These are phyloP conservation scores for Adansonia digitata DNA, from an alignment of 345 rosid species.

Conservation along the genomic window DNA sequence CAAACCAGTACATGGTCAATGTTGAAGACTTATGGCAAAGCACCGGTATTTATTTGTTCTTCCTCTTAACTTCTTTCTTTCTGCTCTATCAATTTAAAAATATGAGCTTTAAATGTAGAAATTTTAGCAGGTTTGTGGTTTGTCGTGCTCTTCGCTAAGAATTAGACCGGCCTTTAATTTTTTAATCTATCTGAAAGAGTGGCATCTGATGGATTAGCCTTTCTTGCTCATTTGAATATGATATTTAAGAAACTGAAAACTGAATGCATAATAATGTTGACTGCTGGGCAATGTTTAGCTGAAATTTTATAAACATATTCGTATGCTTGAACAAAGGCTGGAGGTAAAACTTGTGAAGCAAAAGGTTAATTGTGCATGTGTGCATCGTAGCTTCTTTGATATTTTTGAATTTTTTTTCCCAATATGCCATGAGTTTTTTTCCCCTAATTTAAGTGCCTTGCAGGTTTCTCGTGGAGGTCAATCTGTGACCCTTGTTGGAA, in stretches of 20 bases:
- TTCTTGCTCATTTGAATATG: not conserved
- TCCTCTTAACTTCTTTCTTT: conserved; percentile 10
- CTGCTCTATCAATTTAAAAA: conserved; percentile 12
- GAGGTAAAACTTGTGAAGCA: conserved; percentile 7
- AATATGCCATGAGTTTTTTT: not conserved
- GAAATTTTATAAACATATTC: not conserved
- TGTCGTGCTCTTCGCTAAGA: not conserved
- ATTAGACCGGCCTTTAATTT: not conserved
- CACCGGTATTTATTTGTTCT: conserved; percentile 60
- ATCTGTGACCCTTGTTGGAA: conserved; percentile 79
- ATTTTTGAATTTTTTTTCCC: not conserved
- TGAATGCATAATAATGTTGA: not conserved
- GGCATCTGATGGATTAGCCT: not conserved
- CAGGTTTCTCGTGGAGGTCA: conserved; percentile 99
- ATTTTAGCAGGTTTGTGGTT: not conserved
- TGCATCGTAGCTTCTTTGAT: not conserved
- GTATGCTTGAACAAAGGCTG: not conserved
- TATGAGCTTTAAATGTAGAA: not conserved
- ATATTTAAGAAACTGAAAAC: not conserved
- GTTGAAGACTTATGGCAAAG: conserved; percentile 91
- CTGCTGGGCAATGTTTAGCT: not conserved
- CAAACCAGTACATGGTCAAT: conserved; percentile 73
- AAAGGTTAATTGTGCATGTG: not conserved
- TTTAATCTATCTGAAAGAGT: not conserved
- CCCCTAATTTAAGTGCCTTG: conserved; percentile 22